These are phyloP conservation scores for Haplographium delicatum DNA, from an alignment of 495 filamentous ascomycete genomes.

Conservation along the genomic window DNA sequence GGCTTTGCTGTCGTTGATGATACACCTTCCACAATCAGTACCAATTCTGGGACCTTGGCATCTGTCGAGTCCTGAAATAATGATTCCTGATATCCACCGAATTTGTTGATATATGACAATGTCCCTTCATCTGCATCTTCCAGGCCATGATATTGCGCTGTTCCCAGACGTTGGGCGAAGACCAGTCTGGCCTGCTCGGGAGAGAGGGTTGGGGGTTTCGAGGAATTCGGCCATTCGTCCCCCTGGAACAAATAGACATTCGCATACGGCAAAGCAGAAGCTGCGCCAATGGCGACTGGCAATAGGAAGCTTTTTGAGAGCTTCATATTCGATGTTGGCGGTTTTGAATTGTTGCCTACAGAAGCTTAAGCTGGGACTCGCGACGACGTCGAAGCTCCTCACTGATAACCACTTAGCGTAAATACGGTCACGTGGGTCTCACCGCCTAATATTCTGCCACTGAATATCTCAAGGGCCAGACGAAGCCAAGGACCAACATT, in stretches of 20 bases:
- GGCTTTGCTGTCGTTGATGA: slow-evolving; percentile 28
- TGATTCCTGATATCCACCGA: slow-evolving; percentile 20
- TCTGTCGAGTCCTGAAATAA: slow-evolving; percentile 33
- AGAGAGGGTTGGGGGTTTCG: slow-evolving; percentile 31
- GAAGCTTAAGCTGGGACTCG: slow-evolving; percentile 18
- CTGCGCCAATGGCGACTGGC: slow-evolving; percentile 31
- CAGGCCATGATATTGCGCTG: slow-evolving; percentile 25
- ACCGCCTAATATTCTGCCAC: not conserved
- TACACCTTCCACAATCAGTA: slow-evolving; percentile 45
- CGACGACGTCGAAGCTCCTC: slow-evolving; percentile 2
- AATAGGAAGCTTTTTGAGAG: slow-evolving; percentile 32
- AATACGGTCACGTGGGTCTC: no score
- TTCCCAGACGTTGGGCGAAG: slow-evolving; percentile 35
- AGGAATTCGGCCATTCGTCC: slow-evolving; percentile 14
- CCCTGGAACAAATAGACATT: slow-evolving; percentile 24
- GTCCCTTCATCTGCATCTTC: slow-evolving; percentile 18
- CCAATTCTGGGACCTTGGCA: slow-evolving; percentile 38
- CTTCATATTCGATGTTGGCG: slow-evolving; percentile 22
- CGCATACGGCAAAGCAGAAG: slow-evolving; percentile 23
- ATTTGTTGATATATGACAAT: slow-evolving; percentile 25
- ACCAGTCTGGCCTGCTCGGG: slow-evolving; percentile 35
- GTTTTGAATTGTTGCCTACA: not conserved
- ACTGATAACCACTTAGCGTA: no score
- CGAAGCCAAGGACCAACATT: no score
- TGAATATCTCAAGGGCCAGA: no score